These are phyloP conservation scores for Pythium oligandrum DNA, from an alignment of 352 stramenopile species.

Conservation along the genomic window DNA sequence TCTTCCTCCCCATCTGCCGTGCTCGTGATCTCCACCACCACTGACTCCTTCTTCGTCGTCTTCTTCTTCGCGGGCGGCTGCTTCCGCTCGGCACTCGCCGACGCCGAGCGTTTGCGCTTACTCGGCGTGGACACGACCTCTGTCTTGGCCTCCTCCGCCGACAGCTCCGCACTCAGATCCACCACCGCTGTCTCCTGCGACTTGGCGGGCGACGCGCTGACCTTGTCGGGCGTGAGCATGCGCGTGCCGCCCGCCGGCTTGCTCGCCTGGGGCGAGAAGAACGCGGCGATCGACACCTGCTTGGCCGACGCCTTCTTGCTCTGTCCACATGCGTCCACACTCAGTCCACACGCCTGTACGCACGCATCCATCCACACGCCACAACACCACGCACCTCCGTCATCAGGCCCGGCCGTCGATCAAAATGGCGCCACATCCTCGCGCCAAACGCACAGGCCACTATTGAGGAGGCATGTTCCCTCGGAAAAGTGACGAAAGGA, in stretches of 20 bases:
- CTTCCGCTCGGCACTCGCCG: not conserved
- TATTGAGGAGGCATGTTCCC: no score
- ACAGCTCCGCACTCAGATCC: no score
- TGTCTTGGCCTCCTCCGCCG: no score
- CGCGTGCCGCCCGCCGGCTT: not conserved
- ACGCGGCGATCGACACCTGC: conserved; percentile 70
- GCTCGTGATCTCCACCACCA: conserved; percentile 10
- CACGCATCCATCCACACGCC: not conserved
- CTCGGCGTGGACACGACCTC: no score
- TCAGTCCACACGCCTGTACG: not conserved
- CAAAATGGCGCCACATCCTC: no score
- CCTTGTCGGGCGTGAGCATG: not conserved
- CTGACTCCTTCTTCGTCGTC: no score
- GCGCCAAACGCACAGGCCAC: no score
- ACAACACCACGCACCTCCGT: conserved; percentile 11
- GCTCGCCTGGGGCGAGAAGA: conserved; percentile 57
- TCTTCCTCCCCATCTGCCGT: not conserved
- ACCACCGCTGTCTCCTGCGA: not conserved
- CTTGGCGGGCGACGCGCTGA: not conserved
- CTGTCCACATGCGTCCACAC: not conserved
- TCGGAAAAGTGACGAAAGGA: no score
- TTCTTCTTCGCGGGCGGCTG: conserved; percentile 11
- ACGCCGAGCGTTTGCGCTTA: not conserved
- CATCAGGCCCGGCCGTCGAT: conserved; percentile 2
- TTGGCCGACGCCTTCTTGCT: conserved; percentile 41